Evolutionary conservation across 805 yeast genomes (phyloP).

Genomic region (Candida coleopterorum): DNA sequence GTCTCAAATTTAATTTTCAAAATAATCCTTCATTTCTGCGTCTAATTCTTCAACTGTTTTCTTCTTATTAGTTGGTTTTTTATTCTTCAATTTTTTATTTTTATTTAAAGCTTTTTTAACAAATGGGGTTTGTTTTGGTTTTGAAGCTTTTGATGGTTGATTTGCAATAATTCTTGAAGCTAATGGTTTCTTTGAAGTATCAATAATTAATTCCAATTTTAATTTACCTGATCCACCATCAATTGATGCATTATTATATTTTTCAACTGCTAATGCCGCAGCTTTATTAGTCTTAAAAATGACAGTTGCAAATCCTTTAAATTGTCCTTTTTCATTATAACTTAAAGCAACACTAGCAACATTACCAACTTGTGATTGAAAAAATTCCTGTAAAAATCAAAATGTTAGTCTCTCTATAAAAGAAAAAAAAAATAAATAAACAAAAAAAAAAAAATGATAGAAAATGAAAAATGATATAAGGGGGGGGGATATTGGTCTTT

Average conservation of each 20-base stretch:
- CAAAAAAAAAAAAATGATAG: constrained; percentile 3
- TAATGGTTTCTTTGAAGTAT: constrained; percentile 74
- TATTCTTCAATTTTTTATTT: constrained; percentile 23
- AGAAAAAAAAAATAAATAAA: constrained; percentile 1
- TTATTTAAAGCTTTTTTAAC: constrained; percentile 10
- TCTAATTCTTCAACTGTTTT: constrained; percentile 92
- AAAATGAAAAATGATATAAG: neutral
- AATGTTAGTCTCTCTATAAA: constrained; percentile 7
- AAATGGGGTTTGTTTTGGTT: constrained; percentile 8
- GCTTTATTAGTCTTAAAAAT: constrained; percentile 62
- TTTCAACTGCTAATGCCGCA: constrained; percentile 76
- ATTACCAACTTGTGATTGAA: constrained; percentile 82
- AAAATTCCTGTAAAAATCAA: constrained; percentile 62
- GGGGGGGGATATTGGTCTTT: too few relatives aligned
- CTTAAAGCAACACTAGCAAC: constrained; percentile 65
- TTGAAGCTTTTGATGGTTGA: constrained; percentile 15
- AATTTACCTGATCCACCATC: constrained; percentile 79
- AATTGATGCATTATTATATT: constrained; percentile 89
- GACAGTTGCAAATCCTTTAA: constrained; percentile 89
- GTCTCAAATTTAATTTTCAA: constrained; percentile 19
- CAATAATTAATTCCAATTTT: constrained; percentile 77
- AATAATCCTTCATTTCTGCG: constrained; percentile 97
- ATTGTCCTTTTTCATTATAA: constrained; percentile 84
- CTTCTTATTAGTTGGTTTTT: constrained; percentile 38
- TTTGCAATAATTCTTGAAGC: constrained; percentile 59